Evolutionary conservation across 2,329 filamentous ascomycete genomes (phyloP), one percentile per base, ranked within the genome.

Genomic region (Colletotrichum tropicale): DNA sequence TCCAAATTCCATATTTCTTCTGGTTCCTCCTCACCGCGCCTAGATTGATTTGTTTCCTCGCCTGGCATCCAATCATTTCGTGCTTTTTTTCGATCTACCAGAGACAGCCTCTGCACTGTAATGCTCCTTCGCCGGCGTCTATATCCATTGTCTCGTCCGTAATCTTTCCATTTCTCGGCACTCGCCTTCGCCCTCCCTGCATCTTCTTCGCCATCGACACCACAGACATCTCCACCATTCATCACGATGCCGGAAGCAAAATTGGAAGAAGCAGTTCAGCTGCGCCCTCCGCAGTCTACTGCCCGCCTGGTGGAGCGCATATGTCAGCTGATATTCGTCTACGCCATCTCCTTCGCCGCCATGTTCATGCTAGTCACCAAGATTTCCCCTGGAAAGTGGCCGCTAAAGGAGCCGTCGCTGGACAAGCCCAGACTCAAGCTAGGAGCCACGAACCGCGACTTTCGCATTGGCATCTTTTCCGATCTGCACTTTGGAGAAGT

Each of bases 401-500:
- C 74, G 3, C 48, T 77, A 61, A 55, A 24, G 15, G 76, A 77
- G 65, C 76, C 76, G 16, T 77, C 76, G 2, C 21, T 76, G 52
- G 68, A 66, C 69, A 77, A 76, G 43, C 73, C 72, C 5, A 30
- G 15, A 10, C 67, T 52, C 58, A 68, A 24, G 36, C 76, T 24
- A 66, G 65, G 18, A 32, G 32, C n/a, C 58, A 61, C 58, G 26
- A 60, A 64, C 16, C 66, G 66, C 32, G 74, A 72, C 55, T 80
- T 78, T 75, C 75, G 38, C 56, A 67, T 80, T 48, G 78, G 87
- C 1, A 84, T 92, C 36, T 91, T 92, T 77, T 86, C 87, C 13
- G 90, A 92, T 78, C 80, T 92, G 38, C 90, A 92, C 79, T 90
- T 88, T 77, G 90, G 89, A 4, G 90, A 92, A 81, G 82, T 86